Percentiles rank a stretch among this genome's conserved stretches.
Conservation (phyloP, 2,329 filamentous ascomycete genomes). For the Tolypocladium nubicola region DNA sequence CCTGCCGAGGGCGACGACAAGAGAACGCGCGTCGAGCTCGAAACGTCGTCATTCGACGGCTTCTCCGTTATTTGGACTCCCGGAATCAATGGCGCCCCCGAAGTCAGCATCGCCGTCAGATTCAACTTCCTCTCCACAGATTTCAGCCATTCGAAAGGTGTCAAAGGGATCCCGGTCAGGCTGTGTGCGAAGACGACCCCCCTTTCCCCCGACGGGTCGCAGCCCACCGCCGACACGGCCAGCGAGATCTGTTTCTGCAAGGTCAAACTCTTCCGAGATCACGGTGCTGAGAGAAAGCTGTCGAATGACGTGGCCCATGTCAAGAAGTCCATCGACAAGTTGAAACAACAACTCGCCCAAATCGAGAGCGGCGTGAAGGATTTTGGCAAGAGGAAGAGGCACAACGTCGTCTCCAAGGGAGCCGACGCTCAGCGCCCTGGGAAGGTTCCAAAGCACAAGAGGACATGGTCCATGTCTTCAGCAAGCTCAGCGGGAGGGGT, state of each 20-base stretch:
- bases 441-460: constrained; percentile 84
- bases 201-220: constrained; percentile 41
- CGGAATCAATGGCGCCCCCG: constrained; percentile 53
- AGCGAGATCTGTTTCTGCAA: constrained; percentile 87
- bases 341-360: constrained; percentile 87
- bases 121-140: constrained; percentile 99
- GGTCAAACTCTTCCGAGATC: constrained; percentile 93
- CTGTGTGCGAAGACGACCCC: constrained; percentile 84
- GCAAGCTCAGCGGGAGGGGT: constrained; percentile 46
- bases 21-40: constrained; percentile 57
- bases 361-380: constrained; percentile 58
- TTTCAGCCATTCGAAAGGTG: constrained; percentile 96
- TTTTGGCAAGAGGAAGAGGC: constrained; percentile 53
- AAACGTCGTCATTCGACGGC: constrained; percentile 79
- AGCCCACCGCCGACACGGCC: constrained; percentile 30
- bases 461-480: constrained; percentile 93
- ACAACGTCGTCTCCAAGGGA: constrained; percentile 35
- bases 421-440: constrained; percentile 51
- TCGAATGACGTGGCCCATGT: constrained; percentile 92
- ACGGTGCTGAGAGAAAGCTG: constrained; percentile 88
- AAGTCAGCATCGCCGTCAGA: constrained; percentile 80
- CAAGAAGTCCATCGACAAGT: constrained; percentile 92
- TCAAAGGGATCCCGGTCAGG: constrained; percentile 92
- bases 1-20: constrained; percentile 53
- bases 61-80: constrained; percentile 88